Percentiles rank a stretch among this genome's conserved stretches.
Evolutionary conservation across 1,284 basidiomycete species (phyloP).

Genomic region (Tilletiaria anomala): DNA sequence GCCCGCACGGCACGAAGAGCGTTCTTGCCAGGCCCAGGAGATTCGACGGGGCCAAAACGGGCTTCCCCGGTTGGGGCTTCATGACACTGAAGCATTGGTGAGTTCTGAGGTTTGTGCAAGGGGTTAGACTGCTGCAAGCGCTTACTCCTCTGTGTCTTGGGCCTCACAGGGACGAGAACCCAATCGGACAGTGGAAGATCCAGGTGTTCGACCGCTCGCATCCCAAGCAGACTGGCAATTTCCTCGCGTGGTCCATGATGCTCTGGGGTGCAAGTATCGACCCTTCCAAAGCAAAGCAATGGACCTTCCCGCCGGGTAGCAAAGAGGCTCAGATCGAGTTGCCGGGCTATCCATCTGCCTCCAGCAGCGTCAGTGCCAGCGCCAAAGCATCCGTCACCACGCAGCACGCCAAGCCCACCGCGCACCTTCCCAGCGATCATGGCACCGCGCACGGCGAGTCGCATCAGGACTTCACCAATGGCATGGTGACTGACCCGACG

Average conservation of each 20-base stretch:
- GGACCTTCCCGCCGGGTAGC: conserved; percentile 32
- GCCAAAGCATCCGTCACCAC: conserved; percentile 42
- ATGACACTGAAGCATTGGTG: conserved; percentile 98
- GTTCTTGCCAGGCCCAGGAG: conserved; percentile 61
- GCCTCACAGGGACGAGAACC: conserved; percentile 84
- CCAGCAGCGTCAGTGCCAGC: conserved; percentile 19
- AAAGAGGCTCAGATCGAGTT: conserved; percentile 38
- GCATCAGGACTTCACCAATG: conserved; percentile 37
- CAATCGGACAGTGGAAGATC: conserved; percentile 83
- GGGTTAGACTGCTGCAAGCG: background rate
- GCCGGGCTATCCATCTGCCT: conserved; percentile 38
- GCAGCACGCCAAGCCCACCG: conserved; percentile 68
- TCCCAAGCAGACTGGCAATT: conserved; percentile 51
- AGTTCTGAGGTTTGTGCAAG: too few relatives aligned
- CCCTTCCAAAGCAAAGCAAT: conserved; percentile 48
- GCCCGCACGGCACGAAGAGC: conserved; percentile 73
- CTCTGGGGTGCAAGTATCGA: conserved; percentile 86
- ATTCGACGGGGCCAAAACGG: conserved; percentile 55
- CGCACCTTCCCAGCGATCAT: conserved; percentile 71
- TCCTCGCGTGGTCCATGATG: conserved; percentile 81
- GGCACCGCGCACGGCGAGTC: conserved; percentile 42
- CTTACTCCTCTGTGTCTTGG: too few relatives aligned
- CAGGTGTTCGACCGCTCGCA: conserved; percentile 55
- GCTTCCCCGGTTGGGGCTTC: conserved; percentile 87
- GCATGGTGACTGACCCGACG: conserved; percentile 15